Evolutionary conservation across 2,329 filamentous ascomycete species (phyloP).

Genomic region (Penicillium sumatraense): DNA sequence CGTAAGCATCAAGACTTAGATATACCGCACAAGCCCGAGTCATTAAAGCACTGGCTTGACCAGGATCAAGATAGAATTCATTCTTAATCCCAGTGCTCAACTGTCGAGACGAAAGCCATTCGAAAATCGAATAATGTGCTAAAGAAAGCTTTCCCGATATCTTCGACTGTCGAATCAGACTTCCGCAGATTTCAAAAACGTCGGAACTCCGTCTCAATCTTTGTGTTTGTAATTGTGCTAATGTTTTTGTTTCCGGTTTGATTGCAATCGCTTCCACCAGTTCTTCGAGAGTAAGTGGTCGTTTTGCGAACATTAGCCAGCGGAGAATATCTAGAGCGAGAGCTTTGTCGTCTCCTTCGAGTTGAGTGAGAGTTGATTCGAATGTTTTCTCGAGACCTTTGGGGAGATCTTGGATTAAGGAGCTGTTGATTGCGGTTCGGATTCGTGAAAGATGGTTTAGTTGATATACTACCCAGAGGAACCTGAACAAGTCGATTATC

Average conservation of each 20-base stretch:
- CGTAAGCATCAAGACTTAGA: not conserved
- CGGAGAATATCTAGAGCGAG: not conserved
- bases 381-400: not conserved
- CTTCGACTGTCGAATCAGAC: not conserved
- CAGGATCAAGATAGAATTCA: not conserved
- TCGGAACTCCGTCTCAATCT: not conserved
- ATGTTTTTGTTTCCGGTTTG: not conserved
- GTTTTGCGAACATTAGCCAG: not conserved
- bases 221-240: not conserved
- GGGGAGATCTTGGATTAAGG: not conserved
- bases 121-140: not conserved
- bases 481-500: too few relatives aligned
- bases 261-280: not conserved
- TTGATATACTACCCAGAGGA: not conserved
- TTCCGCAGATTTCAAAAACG: not conserved
- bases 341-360: not conserved
- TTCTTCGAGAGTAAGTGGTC: not conserved
- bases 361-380: not conserved
- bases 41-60: not conserved
- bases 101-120: not conserved
- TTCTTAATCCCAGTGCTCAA: not conserved
- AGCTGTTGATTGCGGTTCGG: not conserved
- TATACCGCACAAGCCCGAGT: not conserved
- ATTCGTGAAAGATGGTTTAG: not conserved
- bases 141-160: not conserved